Evolutionary conservation across 352 stramenopile genomes (phyloP).

Genomic region (Phytophthora melonis): DNA sequence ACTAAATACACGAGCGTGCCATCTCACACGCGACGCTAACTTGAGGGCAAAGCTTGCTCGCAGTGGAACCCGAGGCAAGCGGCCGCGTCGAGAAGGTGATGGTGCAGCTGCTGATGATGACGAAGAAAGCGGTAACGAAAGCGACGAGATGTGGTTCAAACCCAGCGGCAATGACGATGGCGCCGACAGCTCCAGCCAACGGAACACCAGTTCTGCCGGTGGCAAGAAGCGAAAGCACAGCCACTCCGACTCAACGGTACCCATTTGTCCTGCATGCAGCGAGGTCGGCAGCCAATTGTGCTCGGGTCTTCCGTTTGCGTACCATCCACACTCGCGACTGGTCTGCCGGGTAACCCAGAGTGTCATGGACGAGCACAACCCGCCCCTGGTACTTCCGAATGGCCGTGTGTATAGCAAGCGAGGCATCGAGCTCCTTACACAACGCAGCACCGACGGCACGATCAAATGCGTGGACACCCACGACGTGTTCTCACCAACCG

Average conservation of each 20-base stretch:
- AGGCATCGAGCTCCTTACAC: constrained; percentile 68
- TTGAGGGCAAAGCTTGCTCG: constrained; percentile 47
- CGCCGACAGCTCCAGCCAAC: not conserved
- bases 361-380: constrained; percentile 90
- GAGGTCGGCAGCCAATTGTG: constrained; percentile 74
- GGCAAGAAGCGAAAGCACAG: constrained; percentile 45
- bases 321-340: constrained; percentile 85
- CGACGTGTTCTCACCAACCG: constrained; percentile 63
- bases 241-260: constrained; percentile 37
- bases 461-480: constrained; percentile 83
- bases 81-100: constrained; percentile 35
- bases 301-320: constrained; percentile 67
- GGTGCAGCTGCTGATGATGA: constrained; percentile 12
- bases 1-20: constrained; percentile 79
- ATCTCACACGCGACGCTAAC: constrained; percentile 54
- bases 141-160: constrained; percentile 38
- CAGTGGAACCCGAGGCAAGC: constrained; percentile 25
- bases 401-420: constrained; percentile 85
- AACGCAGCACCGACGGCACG: constrained; percentile 54
- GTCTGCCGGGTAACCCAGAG: constrained; percentile 81
- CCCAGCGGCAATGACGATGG: constrained; percentile 45
- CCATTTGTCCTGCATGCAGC: constrained; percentile 81
- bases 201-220: constrained; percentile 11
- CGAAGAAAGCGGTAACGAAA: constrained; percentile 34
- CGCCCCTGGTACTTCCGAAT: constrained; percentile 81